Percentiles rank a stretch among this genome's conserved stretches.
phyloP scores from a whole-genome alignment of 768 basidiomycete genomes.

The Strobilomyces dryophilus region DNA sequence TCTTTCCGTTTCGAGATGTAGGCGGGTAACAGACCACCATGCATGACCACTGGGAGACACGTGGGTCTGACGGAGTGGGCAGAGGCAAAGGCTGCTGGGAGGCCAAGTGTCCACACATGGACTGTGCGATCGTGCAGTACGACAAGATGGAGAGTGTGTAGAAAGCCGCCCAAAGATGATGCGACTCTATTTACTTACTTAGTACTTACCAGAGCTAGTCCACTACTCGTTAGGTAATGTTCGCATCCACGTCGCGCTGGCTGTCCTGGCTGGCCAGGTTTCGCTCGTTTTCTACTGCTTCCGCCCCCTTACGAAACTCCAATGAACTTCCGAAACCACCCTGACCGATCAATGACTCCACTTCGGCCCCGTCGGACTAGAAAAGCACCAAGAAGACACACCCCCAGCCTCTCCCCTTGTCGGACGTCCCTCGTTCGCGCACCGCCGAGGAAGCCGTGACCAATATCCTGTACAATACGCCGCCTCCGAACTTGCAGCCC shows the following conservation, averaged over 20 bases:
- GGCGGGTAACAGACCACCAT: conserved; percentile 48
- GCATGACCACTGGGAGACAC: conserved; percentile 59
- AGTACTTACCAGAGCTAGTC: too few relatives aligned
- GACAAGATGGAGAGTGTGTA: conserved; percentile 57
- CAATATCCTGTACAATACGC: conserved; percentile 96
- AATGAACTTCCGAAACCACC: conserved; percentile 62
- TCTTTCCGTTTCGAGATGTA: conserved; percentile 47
- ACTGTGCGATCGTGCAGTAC: conserved; percentile 50
- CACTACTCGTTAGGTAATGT: conserved; percentile 16
- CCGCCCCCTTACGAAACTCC: conserved; percentile 13
- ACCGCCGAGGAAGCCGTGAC: conserved; percentile 95
- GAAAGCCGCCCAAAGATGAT: conserved; percentile 42
- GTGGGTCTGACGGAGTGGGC: conserved; percentile 50
- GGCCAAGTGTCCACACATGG: conserved; percentile 44
- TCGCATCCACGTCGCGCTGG: conserved; percentile 8
- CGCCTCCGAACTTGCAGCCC: conserved; percentile 84
- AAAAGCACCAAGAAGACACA: conserved; percentile 65
- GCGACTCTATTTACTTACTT: conserved; percentile 1
- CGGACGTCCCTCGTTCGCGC: conserved; percentile 78
- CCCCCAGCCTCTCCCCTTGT: conserved; percentile 82
- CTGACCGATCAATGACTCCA: conserved; percentile 84
- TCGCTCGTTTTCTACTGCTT: conserved; percentile 22
- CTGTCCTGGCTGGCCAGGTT: conserved; percentile 8
- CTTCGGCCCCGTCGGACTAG: conserved; percentile 93
- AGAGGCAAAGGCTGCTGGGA: conserved; percentile 59